Evolutionary conservation across 2,329 filamentous ascomycete species (phyloP).

Genomic region (Scedosporium minutisporum): DNA sequence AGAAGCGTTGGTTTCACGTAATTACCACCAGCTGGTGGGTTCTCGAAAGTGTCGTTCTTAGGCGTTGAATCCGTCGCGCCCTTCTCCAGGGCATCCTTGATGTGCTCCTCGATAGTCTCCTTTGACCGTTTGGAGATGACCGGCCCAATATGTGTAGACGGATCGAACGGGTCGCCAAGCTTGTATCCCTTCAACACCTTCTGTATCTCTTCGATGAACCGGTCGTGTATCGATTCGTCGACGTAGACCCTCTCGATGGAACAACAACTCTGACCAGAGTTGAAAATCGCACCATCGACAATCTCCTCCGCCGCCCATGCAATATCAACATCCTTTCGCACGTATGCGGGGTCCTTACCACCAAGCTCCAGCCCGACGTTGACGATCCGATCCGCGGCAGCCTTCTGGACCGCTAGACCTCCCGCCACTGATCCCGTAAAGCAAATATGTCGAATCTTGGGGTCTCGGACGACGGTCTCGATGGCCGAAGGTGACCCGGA

Average conservation of each 20-base stretch:
- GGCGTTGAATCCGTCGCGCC: conserved; percentile 81
- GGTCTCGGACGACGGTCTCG: conserved; percentile 67
- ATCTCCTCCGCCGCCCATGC: conserved; percentile 90
- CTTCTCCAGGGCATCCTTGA: conserved; percentile 72
- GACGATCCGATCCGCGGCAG: conserved; percentile 74
- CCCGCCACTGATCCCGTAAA: conserved; percentile 91
- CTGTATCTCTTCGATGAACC: conserved; percentile 70
- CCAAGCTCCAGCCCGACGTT: conserved; percentile 85
- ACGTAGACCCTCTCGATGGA: conserved; percentile 89
- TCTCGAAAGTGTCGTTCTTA: conserved; percentile 65
- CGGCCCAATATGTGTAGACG: conserved; percentile 73
- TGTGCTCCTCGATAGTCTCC: conserved; percentile 65
- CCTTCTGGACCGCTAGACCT: conserved; percentile 75
- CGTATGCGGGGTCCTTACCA: conserved; percentile 89
- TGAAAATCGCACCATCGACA: conserved; percentile 92
- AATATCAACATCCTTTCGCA: conserved; percentile 76
- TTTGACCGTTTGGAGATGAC: conserved; percentile 76
- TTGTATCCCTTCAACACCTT: conserved; percentile 73
- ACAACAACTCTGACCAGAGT: conserved; percentile 97
- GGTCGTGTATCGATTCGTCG: conserved; percentile 71
- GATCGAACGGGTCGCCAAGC: conserved; percentile 78
- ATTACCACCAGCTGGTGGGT: conserved; percentile 68
- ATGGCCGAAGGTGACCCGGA: conserved; percentile 69
- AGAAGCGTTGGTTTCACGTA: conserved; percentile 82
- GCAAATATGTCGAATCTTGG: conserved; percentile 70